Evolutionary conservation across 73 alveolate species (phyloP).

Genomic region (Loxodes magnus): DNA sequence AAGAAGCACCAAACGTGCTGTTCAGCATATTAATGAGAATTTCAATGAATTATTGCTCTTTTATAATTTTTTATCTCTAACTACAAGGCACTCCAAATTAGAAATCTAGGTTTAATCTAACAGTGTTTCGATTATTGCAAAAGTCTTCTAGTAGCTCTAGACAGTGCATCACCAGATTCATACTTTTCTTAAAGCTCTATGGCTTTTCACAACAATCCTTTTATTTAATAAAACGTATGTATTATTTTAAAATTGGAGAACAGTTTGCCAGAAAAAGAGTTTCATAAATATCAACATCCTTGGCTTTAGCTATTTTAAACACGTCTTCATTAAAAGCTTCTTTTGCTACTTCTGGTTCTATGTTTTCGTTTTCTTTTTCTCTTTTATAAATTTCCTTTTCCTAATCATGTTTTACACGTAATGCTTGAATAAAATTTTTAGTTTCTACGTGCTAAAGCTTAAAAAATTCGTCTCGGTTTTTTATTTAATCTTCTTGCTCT

Average conservation of each 20-base stretch:
- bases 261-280: constrained; percentile 7
- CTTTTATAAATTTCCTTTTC: neutral
- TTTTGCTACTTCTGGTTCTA: constrained; percentile 3
- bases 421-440: neutral
- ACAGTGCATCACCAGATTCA: neutral
- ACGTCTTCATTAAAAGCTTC: neutral
- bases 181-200: neutral
- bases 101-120: neutral
- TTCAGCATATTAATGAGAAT: neutral
- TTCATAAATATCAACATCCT: constrained; percentile 1
- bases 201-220: neutral
- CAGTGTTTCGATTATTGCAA: neutral
- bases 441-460: neutral
- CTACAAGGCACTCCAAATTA: neutral
- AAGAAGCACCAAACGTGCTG: too few species aligned
- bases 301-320: neutral
- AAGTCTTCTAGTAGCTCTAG: neutral
- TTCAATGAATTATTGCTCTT: constrained; percentile 4
- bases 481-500: neutral
- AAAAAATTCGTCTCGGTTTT: neutral
- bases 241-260: neutral
- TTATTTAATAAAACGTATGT: neutral
- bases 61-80: neutral
- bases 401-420: too few species aligned
- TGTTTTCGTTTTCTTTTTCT: neutral